phyloP scores from a whole-genome alignment of 2,329 filamentous ascomycete species.

The Orbilia ellipsospora region DNA sequence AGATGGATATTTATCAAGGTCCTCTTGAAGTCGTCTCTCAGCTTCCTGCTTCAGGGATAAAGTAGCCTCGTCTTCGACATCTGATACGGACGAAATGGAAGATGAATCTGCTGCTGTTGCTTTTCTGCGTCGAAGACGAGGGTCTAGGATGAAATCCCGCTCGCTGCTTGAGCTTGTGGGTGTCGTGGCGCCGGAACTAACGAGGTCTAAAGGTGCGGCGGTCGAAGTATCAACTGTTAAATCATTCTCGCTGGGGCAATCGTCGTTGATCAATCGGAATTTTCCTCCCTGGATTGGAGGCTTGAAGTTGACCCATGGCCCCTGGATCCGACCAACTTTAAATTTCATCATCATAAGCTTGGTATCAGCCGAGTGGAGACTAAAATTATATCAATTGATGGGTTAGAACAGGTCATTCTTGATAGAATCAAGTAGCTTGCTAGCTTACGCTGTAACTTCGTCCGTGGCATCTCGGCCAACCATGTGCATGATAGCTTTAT shows the following conservation, averaged over 20 bases:
- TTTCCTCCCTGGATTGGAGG: constrained; percentile 81
- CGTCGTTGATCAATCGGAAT: constrained; percentile 40
- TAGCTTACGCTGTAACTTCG: constrained; percentile 82
- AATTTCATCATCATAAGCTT: constrained; percentile 81
- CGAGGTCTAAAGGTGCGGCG: constrained; percentile 25
- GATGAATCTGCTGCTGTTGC: constrained; percentile 17
- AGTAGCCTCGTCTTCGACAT: constrained; percentile 64
- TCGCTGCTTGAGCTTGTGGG: constrained; percentile 59
- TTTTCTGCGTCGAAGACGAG: constrained; percentile 53
- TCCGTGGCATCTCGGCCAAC: constrained; percentile 93
- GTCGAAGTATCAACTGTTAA: constrained; percentile 9
- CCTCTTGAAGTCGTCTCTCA: constrained; percentile 66
- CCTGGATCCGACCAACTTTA: constrained; percentile 83
- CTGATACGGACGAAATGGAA: constrained; percentile 60
- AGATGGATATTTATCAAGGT: constrained; percentile 82
- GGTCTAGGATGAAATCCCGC: constrained; percentile 57
- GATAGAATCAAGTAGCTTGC: constrained; percentile 61
- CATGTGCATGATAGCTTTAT: constrained; percentile 92
- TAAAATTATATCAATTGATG: constrained; percentile 61
- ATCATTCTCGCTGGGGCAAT: constrained; percentile 38
- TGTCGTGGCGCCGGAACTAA: constrained; percentile 49
- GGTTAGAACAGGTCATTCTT: constrained; percentile 43
- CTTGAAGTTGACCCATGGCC: constrained; percentile 85
- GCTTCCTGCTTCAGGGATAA: constrained; percentile 39
- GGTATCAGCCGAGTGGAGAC: constrained; percentile 84